These are phyloP conservation scores for Phytophthora ramorum DNA, from an alignment of 352 stramenopile genomes.

Conservation along the genomic window DNA sequence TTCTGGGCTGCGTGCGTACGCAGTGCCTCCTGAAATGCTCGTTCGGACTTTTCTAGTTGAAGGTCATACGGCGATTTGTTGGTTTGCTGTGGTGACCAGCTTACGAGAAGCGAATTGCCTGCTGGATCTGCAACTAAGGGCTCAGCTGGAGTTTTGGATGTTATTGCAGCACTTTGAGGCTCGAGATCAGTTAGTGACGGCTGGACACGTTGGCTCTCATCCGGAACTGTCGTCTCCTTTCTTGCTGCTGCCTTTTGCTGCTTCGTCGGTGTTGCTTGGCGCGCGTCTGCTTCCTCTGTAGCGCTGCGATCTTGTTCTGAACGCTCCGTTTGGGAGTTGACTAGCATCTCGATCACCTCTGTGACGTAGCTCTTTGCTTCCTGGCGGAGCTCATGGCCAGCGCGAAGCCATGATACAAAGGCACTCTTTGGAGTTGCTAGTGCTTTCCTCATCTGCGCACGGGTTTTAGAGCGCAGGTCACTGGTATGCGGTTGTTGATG, in stretches of 20 bases:
- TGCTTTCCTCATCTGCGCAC: constrained; percentile 57
- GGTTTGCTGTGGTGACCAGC: neutral
- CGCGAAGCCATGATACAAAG: constrained; percentile 90
- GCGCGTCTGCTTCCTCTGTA: neutral
- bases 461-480: constrained; percentile 59
- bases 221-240: neutral
- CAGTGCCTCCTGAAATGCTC: constrained; percentile 49
- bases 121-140: neutral
- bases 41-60: constrained; percentile 56
- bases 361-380: constrained; percentile 86
- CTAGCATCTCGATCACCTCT: constrained; percentile 85
- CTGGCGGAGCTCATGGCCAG: constrained; percentile 89
- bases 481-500: constrained; percentile 67
- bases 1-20: constrained; percentile 50
- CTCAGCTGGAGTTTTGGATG: neutral
- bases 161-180: neutral
- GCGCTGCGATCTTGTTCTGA: constrained; percentile 17
- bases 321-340: constrained; percentile 51
- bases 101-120: neutral
- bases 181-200: neutral
- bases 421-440: constrained; percentile 61
- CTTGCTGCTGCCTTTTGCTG: neutral
- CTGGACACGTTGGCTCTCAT: constrained; percentile 4
- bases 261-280: neutral
- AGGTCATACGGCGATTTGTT: constrained; percentile 50